Percentiles rank a stretch among this genome's conserved stretches.
Conservation (phyloP, 768 basidiomycete genomes). For the Termitomyces sp. region DNA sequence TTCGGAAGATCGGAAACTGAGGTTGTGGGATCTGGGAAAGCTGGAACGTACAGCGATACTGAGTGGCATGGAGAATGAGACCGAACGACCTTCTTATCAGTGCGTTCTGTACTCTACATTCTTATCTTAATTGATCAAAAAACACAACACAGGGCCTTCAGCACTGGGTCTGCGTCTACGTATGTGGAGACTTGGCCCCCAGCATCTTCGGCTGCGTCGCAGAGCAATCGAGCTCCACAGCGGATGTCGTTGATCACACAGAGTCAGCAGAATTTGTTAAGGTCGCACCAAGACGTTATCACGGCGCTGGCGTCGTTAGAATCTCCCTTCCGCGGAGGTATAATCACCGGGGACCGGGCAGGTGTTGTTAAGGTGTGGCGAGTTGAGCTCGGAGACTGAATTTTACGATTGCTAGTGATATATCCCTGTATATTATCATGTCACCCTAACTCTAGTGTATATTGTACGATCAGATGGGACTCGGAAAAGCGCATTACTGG, state of each 20-base stretch:
- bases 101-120: slow-evolving; percentile 25
- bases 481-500: background rate
- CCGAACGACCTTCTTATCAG: slow-evolving; percentile 79
- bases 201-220: slow-evolving; percentile 37
- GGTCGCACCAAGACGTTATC: slow-evolving; percentile 88
- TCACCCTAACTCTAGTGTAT: background rate
- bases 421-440: background rate
- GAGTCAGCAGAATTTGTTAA: slow-evolving; percentile 81
- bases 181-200: slow-evolving; percentile 66
- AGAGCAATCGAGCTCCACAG: slow-evolving; percentile 67
- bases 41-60: slow-evolving; percentile 74
- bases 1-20: slow-evolving; percentile 84
- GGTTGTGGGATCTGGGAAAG: slow-evolving; percentile 83
- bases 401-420: background rate
- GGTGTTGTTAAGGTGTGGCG: slow-evolving; percentile 93
- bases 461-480: background rate
- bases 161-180: slow-evolving; percentile 44
- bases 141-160: slow-evolving; percentile 26
- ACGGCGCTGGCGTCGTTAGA: slow-evolving; percentile 85
- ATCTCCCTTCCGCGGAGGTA: slow-evolving; percentile 87
- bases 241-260: slow-evolving; percentile 76
- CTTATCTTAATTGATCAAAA: background rate
- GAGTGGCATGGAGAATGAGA: slow-evolving; percentile 74
- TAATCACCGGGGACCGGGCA: slow-evolving; percentile 88
- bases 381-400: slow-evolving; percentile 50